Conservation (phyloP, 1,139 yeast genomes). For the Wickerhamiella pararugosa region DNA sequence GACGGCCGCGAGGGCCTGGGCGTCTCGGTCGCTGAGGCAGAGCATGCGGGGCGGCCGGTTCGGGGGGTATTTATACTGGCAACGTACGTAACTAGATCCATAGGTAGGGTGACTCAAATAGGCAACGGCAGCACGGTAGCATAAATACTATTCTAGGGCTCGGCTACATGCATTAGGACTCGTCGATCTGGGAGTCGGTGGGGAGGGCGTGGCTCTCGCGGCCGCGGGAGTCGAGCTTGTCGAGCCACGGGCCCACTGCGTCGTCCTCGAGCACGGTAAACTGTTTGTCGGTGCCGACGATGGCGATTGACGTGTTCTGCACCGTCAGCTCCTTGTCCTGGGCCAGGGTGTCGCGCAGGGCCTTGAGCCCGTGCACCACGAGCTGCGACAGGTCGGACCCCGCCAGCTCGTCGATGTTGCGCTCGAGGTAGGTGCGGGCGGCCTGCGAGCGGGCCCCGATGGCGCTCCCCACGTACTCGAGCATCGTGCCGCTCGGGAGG, state of each 20-base stretch:
- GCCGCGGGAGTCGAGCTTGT: constrained; percentile 38
- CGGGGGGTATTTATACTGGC: no score
- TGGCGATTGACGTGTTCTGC: constrained; percentile 77
- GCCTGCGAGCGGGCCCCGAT: constrained; percentile 99
- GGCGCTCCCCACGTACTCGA: constrained; percentile 87
- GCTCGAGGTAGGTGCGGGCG: constrained; percentile 87
- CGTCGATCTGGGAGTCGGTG: neutral
- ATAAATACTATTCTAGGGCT: no score
- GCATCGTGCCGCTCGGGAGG: constrained; percentile 87
- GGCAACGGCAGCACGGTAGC: no score
- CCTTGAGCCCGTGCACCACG: constrained; percentile 75
- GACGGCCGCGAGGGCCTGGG: no score
- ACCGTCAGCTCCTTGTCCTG: constrained; percentile 84
- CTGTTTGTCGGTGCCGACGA: constrained; percentile 66
- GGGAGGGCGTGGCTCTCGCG: constrained; percentile 5
- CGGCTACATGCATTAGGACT: neutral
- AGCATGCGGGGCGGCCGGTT: no score
- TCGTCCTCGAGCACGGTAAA: constrained; percentile 79
- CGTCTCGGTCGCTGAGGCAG: no score
- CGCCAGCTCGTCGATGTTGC: constrained; percentile 56
- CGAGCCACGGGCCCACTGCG: constrained; percentile 62
- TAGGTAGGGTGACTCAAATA: no score
- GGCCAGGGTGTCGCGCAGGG: constrained; percentile 83
- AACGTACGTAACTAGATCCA: no score
- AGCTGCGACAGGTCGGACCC: constrained; percentile 53